These are phyloP conservation scores for Aspergillus fischeri DNA, from an alignment of 2,329 filamentous ascomycete species.

Conservation along the genomic window DNA sequence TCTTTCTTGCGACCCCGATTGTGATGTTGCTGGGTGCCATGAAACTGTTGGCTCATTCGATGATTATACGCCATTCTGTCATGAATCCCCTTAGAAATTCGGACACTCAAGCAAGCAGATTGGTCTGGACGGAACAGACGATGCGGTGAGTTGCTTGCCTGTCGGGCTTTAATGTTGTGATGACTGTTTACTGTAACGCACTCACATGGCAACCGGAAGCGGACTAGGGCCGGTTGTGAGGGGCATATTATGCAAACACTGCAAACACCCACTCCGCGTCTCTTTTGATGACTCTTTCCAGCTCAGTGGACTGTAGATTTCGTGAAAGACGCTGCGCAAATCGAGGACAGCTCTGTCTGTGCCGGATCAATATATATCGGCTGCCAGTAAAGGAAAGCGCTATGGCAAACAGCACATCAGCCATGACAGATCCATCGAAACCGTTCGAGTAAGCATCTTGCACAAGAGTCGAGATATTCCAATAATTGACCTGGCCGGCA, in stretches of 20 bases:
- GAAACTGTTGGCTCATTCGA: conserved; percentile 51
- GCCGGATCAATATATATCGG: not conserved
- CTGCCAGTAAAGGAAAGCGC: conserved; percentile 8
- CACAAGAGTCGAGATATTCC: not conserved
- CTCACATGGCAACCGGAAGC: conserved; percentile 23
- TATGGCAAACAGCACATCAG: conserved; percentile 27
- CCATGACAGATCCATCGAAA: conserved; percentile 23
- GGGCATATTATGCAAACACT: conserved; percentile 31
- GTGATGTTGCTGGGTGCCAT: conserved; percentile 44
- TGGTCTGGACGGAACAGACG: conserved; percentile 6
- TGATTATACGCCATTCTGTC: conserved; percentile 47
- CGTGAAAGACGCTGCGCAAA: not conserved
- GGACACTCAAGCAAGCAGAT: not conserved
- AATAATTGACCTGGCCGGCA: conserved; percentile 17
- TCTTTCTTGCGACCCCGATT: conserved; percentile 51
- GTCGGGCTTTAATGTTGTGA: conserved; percentile 20
- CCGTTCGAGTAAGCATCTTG: conserved; percentile 35
- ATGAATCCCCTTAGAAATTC: conserved; percentile 4
- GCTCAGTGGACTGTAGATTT: not conserved
- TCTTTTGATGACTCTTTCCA: conserved; percentile 24
- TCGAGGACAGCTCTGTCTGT: not conserved
- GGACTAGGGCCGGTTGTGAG: conserved; percentile 29
- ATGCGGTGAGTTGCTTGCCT: conserved; percentile 5
- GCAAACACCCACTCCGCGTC: conserved; percentile 30
- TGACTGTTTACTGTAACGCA: conserved; percentile 34